These are phyloP conservation scores for Hyphopichia wangnamkhiaoensis DNA, from an alignment of 1,139 yeast genomes.

Conservation along the genomic window DNA sequence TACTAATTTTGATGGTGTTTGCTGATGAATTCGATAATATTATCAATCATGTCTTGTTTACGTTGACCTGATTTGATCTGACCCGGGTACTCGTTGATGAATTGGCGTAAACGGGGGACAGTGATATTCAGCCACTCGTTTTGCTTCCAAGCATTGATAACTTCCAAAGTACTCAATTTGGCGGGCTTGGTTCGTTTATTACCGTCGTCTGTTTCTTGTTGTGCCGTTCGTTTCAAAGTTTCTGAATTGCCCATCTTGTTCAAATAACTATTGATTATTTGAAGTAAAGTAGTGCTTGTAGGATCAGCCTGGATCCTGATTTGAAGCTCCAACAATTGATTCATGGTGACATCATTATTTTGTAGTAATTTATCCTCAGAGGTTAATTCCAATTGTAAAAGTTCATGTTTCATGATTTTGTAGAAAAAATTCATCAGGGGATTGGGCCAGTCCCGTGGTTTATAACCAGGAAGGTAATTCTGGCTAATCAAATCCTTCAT, in stretches of 20 bases:
- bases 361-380: slow-evolving; percentile 23
- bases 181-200: too few species aligned
- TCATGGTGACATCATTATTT: slow-evolving; percentile 19
- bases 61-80: slow-evolving; percentile 35
- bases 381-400: slow-evolving; percentile 60
- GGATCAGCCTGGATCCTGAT: slow-evolving; percentile 1
- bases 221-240: slow-evolving; percentile 3
- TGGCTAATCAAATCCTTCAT: slow-evolving; percentile 17
- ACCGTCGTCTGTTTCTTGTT: neutral
- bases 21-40: slow-evolving; percentile 29
- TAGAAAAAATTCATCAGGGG: slow-evolving; percentile 72
- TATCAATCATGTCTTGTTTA: slow-evolving; percentile 45
- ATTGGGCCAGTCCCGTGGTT: slow-evolving; percentile 62
- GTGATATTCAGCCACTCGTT: slow-evolving; percentile 35
- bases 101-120: slow-evolving; percentile 41
- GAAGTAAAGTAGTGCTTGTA: neutral
- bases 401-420: slow-evolving; percentile 62
- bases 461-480: slow-evolving; percentile 34
- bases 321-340: slow-evolving; percentile 16
- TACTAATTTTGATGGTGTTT: neutral
- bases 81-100: slow-evolving; percentile 32
- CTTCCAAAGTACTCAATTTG: slow-evolving; percentile 16
- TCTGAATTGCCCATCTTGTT: slow-evolving; percentile 19
- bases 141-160: slow-evolving; percentile 41
- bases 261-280: slow-evolving; percentile 12